Evolutionary conservation across 345 rosid genomes (phyloP).

Genomic region (Anacardium occidentale): DNA sequence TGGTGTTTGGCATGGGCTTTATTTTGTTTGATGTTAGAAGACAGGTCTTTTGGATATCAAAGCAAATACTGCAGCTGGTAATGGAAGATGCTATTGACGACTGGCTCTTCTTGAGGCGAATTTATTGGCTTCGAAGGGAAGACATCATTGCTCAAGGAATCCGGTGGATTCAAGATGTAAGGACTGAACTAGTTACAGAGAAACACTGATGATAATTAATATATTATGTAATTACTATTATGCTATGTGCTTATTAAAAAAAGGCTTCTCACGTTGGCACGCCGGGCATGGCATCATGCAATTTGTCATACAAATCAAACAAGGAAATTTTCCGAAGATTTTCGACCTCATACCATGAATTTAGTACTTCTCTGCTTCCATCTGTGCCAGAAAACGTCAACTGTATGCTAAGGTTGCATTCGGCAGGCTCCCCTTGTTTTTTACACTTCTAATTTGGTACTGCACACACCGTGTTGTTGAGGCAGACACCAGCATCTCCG

Average conservation of each 20-base stretch:
- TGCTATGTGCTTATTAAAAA: background rate
- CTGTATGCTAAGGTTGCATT: constrained; percentile 66
- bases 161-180: constrained; percentile 92
- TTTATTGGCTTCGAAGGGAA: constrained; percentile 80
- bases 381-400: constrained; percentile 84
- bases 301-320: constrained; percentile 46
- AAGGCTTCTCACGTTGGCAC: constrained; percentile 10
- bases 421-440: constrained; percentile 38
- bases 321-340: constrained; percentile 69
- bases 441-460: constrained; percentile 57
- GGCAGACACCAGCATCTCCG: constrained; percentile 43
- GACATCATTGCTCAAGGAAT: constrained; percentile 79
- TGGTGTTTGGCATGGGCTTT: constrained; percentile 20
- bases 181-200: constrained; percentile 25
- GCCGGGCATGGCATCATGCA: constrained; percentile 27
- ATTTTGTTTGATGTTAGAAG: constrained; percentile 54
- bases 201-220: too few species aligned
- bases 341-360: constrained; percentile 86
- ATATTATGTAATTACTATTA: background rate
- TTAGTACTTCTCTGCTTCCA: constrained; percentile 59
- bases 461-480: constrained; percentile 64
- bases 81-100: constrained; percentile 99
- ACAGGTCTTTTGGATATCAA: constrained; percentile 98
- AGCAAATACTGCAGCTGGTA: constrained; percentile 85
- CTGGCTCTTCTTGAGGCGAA: constrained; percentile 84